Base-by-base conservation (phyloP, 306 rosid genomes). In the Vicia faba region DNA sequence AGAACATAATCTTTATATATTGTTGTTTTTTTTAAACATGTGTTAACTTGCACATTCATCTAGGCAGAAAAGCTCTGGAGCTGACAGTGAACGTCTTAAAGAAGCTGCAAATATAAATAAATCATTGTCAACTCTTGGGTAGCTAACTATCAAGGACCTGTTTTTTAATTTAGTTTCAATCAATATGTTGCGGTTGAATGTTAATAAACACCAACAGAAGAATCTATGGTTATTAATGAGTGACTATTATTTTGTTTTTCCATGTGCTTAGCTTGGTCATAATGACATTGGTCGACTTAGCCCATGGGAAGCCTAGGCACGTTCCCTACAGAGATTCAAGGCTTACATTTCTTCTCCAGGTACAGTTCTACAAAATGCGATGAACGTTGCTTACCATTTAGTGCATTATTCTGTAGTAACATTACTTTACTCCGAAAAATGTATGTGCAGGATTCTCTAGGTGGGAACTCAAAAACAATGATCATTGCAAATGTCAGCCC, bases 311-410 rank as follows among this genome's bases (percentile, higher is more conserved):
- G 74, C 98, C 89, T 28, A 86, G 98, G 66, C 98, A 92, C 74
- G 95, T 92, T 74, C 98, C 98, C 12, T 92, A 92, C 78, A 77
- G 98, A 80, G 98, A 92, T 82, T 92, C 98, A 55, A 83, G 96
- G 81, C 92, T 92, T 45, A 92, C 98, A 45, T 92, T 92, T 91
- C 96, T 92, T 51, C 98, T 92, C 79, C 98, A 92, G 98, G 98
- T 92, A 58, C 63, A 69, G 64, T 79, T 71, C 46, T 65, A 61
- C 35, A 69, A 58, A 20, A 15, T 33, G 14, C 8, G 65, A 44
- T 49, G 35, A n/a, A 58, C 56, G 35, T 58, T 56, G 40, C 38
- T 8, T 10, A 31, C 39, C 16, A 40, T 57, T 50, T 38, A 61
- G 66, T 67, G 58, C 48, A 33, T 43, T 53, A 71, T 63, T 69